These are phyloP conservation scores for Sanghuangporus baumii DNA, from an alignment of 1,284 basidiomycete species.

Conservation along the genomic window DNA sequence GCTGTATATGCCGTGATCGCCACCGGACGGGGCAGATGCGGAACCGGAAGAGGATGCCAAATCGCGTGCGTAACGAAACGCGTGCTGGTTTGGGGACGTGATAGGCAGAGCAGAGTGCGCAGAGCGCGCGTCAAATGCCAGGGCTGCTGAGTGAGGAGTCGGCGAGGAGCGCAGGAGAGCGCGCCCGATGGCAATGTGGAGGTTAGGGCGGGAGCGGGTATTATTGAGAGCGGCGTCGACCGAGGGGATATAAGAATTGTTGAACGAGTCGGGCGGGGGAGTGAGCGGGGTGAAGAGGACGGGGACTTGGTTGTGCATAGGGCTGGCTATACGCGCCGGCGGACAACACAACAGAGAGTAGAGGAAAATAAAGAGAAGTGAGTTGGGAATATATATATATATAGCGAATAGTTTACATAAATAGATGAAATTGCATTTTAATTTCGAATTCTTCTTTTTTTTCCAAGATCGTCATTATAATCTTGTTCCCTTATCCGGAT, in stretches of 20 bases:
- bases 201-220: neutral
- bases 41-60: neutral
- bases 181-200: slow-evolving; percentile 4
- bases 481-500: neutral
- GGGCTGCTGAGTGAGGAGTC: neutral
- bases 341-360: neutral
- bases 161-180: neutral
- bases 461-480: slow-evolving; percentile 3
- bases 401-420: slow-evolving; percentile 10
- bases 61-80: slow-evolving; percentile 11
- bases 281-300: neutral
- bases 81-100: neutral
- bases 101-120: slow-evolving; percentile 1
- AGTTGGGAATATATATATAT: slow-evolving; percentile 9
- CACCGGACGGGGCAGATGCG: slow-evolving; percentile 7
- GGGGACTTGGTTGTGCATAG: neutral
- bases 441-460: neutral
- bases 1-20: neutral
- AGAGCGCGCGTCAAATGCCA: slow-evolving; percentile 7
- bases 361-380: neutral
- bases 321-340: neutral
- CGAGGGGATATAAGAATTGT: neutral
- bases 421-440: slow-evolving; percentile 1
- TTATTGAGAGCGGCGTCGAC: neutral
- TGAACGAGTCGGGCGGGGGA: slow-evolving; percentile 15